These are phyloP conservation scores for Globisporangium spiculum DNA, from an alignment of 352 stramenopile species.

Conservation along the genomic window DNA sequence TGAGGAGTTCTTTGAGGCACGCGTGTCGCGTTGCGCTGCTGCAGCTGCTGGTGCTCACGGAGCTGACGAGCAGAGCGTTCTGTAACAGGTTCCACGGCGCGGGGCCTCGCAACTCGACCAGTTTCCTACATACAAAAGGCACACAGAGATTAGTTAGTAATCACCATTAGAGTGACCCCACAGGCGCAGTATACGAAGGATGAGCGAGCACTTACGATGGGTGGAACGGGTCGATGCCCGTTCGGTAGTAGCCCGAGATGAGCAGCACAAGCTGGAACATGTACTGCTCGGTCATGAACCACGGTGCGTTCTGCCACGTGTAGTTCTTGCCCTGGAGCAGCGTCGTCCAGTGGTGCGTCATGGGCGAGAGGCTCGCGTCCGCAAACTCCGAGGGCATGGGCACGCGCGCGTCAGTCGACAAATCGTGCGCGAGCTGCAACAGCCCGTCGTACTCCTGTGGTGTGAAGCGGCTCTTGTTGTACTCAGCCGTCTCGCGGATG, in stretches of 20 bases:
- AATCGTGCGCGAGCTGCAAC: conserved; percentile 38
- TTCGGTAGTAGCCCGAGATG: conserved; percentile 60
- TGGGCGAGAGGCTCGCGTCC: conserved; percentile 35
- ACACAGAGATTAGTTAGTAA: background rate
- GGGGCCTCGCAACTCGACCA: conserved; percentile 43
- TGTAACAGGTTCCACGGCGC: conserved; percentile 62
- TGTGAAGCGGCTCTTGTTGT: conserved; percentile 44
- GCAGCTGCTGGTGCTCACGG: conserved; percentile 14
- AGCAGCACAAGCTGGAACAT: conserved; percentile 70
- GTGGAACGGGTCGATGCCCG: conserved; percentile 63
- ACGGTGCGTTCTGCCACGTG: conserved; percentile 72
- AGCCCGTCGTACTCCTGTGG: conserved; percentile 32
- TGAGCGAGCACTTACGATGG: conserved; percentile 26
- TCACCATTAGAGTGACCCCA: background rate
- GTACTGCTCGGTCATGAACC: conserved; percentile 76
- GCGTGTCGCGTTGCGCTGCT: conserved; percentile 29
- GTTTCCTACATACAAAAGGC: conserved; percentile 34
- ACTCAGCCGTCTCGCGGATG: conserved; percentile 47
- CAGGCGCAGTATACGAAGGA: background rate
- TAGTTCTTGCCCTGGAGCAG: conserved; percentile 42
- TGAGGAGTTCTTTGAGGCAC: conserved; percentile 54
- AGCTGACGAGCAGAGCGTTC: conserved; percentile 36
- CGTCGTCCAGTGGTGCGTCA: conserved; percentile 41
- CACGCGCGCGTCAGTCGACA: conserved; percentile 43
- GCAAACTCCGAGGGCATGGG: conserved; percentile 40